phyloP scores from a whole-genome alignment of 306 rosid species.

The Crotalaria pallida region DNA sequence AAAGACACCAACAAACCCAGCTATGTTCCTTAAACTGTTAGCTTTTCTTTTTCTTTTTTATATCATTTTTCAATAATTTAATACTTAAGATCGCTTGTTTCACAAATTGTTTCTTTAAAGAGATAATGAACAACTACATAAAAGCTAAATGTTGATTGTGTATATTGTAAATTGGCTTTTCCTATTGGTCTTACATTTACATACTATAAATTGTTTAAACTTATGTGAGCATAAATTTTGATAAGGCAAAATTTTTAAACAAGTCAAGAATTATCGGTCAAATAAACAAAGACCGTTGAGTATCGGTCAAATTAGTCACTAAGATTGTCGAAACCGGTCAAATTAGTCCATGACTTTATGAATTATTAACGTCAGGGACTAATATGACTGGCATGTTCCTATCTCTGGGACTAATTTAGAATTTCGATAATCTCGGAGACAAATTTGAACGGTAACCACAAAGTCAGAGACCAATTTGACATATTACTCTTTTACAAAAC shows the following conservation, averaged over 20 bases:
- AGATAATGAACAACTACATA: background rate
- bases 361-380: no score
- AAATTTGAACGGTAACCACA: no score
- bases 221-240: background rate
- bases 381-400: no score
- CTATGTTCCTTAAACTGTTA: slow-evolving; percentile 13
- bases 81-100: background rate
- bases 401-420: no score
- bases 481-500: slow-evolving; percentile 19
- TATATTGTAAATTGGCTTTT: background rate
- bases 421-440: no score
- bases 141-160: background rate
- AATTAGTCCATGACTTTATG: no score
- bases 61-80: background rate
- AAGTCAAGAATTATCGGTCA: background rate
- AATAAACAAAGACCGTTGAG: no score
- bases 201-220: background rate
- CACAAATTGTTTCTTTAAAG: background rate
- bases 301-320: no score
- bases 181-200: background rate
- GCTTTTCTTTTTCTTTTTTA: background rate
- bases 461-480: no score
- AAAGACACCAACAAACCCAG: slow-evolving; percentile 1
- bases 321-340: no score
- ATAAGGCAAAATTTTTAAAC: background rate